Evolutionary conservation across 1,284 basidiomycete species (phyloP), one percentile per base, ranked within the genome.

Genomic region (Pseudomicrostroma phylloplanum): DNA sequence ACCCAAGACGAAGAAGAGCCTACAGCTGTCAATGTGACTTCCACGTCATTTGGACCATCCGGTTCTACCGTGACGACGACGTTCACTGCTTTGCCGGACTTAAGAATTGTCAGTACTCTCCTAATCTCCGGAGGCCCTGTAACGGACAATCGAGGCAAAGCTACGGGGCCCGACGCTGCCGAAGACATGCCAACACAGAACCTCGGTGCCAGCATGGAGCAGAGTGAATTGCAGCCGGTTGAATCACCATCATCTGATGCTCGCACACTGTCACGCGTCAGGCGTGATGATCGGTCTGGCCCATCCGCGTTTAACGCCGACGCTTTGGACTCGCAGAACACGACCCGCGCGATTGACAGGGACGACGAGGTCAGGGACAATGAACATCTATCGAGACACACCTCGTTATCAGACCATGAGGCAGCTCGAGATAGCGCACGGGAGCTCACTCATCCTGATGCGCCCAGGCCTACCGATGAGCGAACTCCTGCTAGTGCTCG

Each of bases 61-160:
- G 13, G 36, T 25, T 54, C 56, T 9, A 23, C 59, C 1, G 58
- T 55, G 15, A 58, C 55, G 9, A 61, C 59, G 12, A 19, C 30
- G 6, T 61, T 61, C 40, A 42, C 36, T 19, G 56, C 59, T 30
- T 61, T 36, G 57, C 40, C 56, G 12, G 59, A 55, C 25, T 23
- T 61, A 25, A 46, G 58, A n/a, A 36, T 61, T 19, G 41, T 26
- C 1, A 30, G 41, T 13, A 61, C 59, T 8, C 15, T 61, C 23
- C 56, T 61, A 21, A 55, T 55, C 6, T 54, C 51, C 13, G 21
- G 21, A 3, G 21, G 15, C 17, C 17, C 4, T 6, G 43, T 48
- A 13, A 12, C n/a, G 17, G 21, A 19, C 30, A 2, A 21, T 19
- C 43, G 21, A 60, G 4, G 19, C 7, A 2, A 6, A 36, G 30